These are phyloP conservation scores for Coemansia sp. DNA, from an alignment of 192 early-diverging fungal genomes.

Conservation along the genomic window DNA sequence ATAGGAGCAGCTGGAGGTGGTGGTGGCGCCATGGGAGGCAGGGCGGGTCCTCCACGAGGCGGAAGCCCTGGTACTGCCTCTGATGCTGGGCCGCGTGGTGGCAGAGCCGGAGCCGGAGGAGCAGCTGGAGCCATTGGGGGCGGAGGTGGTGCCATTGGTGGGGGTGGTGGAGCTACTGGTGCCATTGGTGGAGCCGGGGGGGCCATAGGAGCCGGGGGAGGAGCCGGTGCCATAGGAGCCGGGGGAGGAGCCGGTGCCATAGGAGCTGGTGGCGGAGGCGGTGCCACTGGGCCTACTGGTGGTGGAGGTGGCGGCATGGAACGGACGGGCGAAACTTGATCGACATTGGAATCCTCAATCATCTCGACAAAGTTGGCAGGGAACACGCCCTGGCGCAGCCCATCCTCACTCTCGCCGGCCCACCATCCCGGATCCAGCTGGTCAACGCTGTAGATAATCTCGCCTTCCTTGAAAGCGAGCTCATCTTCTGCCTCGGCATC, in stretches of 20 bases:
- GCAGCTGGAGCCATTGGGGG: slow-evolving; percentile 4
- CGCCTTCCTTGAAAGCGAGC: slow-evolving; percentile 80
- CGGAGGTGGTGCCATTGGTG: slow-evolving; percentile 15
- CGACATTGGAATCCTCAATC: slow-evolving; percentile 39
- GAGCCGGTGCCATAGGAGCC: slow-evolving; percentile 7
- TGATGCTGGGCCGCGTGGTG: not conserved
- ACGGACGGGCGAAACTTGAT: not conserved
- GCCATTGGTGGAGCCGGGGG: slow-evolving; percentile 16
- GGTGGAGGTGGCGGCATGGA: slow-evolving; percentile 8
- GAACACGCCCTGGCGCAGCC: slow-evolving; percentile 76
- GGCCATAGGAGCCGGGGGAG: slow-evolving; percentile 20
- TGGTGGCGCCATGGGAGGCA: slow-evolving; percentile 11
- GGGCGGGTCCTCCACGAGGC: not conserved
- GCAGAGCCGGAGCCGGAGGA: slow-evolving; percentile 21
- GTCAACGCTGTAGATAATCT: slow-evolving; percentile 75
- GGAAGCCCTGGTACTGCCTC: slow-evolving; percentile 20
- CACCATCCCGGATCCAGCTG: slow-evolving; percentile 93
- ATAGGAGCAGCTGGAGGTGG: not conserved
- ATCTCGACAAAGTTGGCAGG: slow-evolving; percentile 72
- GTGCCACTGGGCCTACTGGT: slow-evolving; percentile 4
- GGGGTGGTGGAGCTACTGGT: slow-evolving; percentile 20
- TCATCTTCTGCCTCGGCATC: slow-evolving; percentile 82
- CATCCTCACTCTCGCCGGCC: slow-evolving; percentile 79
- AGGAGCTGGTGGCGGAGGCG: slow-evolving; percentile 5
- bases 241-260: slow-evolving; percentile 1